These are phyloP conservation scores for Cryphonectria naterciae DNA, from an alignment of 2,329 filamentous ascomycete genomes.

Conservation along the genomic window DNA sequence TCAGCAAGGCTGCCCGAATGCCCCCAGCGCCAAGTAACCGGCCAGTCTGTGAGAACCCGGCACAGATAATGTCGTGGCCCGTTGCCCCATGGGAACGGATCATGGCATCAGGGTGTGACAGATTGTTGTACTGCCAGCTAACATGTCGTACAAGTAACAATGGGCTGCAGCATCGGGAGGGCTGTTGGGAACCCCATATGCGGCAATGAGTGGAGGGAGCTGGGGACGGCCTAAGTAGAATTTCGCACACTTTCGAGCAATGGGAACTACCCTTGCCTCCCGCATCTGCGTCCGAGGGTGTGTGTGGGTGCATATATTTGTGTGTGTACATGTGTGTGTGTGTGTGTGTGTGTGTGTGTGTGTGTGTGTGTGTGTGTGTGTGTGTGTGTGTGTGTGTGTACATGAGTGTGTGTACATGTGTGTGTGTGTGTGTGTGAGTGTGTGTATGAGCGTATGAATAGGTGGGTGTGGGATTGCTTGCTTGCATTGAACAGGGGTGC, in stretches of 20 bases:
- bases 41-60: constrained; percentile 30
- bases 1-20: constrained; percentile 33
- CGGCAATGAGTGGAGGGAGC: constrained; percentile 27
- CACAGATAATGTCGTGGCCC: constrained; percentile 34
- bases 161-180: constrained; percentile 46
- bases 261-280: constrained; percentile 28
- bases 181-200: constrained; percentile 39
- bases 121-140: constrained; percentile 50
- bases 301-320: neutral
- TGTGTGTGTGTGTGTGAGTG: constrained; percentile 9
- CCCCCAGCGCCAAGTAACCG: constrained; percentile 30
- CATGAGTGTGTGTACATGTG: neutral
- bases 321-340: constrained; percentile 3
- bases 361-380: constrained; percentile 7
- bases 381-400: constrained; percentile 11
- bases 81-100: constrained; percentile 34
- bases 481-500: constrained; percentile 11
- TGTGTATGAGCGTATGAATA: neutral
- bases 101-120: constrained; percentile 31
- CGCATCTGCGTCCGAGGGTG: constrained; percentile 13
- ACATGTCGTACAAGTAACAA: constrained; percentile 48
- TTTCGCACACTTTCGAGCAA: constrained; percentile 23
- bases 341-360: constrained; percentile 3
- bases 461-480: constrained; percentile 1
- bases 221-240: constrained; percentile 24